Evolutionary conservation across 768 basidiomycete species (phyloP), one percentile per base, ranked within the genome.

Genomic region (Cystobasidium ongulense): DNA sequence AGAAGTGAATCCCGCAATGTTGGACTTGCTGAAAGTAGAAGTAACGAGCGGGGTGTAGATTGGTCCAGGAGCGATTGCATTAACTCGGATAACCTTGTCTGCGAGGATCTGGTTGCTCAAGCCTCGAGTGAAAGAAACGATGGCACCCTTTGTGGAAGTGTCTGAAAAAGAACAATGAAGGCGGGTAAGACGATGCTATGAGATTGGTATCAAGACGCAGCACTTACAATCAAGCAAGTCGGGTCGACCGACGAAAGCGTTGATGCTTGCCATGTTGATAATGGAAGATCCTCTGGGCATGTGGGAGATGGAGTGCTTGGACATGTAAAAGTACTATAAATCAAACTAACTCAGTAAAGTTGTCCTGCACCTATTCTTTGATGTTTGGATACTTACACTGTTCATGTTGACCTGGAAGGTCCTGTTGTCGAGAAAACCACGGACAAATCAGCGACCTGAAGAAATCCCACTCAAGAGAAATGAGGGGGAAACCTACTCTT

Each of bases 101-200:
- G 83, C 83, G 50, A 86, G 83, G 43, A 86, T 81, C 78, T 86
- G 84, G 78, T 86, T 86, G 63, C 82, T 83, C 67, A 86, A 79
- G 0, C 82, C 84, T 31, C 85, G 80, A 63, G 83, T 83, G 78
- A 85, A 85, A 17, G 78, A 82, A 63, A 85, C 81, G 73, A 86
- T 84, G 10, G 85, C 84, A 11, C 86, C 86, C 78, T 86, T 86
- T 31, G 86, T 86, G 8, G 84, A 78, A 18, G 85, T 85, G 72
- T 77, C 71, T 35, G 15, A 13, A 13, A 18, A 29, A n/a, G 5
- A 1, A n/a, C 5, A 1, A 15, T 17, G 18, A 17, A 54, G 43
- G 46, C 29, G 1, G 39, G 46, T 8, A 23, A 1, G n/a, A 18
- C n/a, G 11, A 35, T n/a, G 7, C n/a, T 27, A 23, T 5, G n/a